A percentile compares a stretch with the other conserved stretches of the same genome.
Evolutionary conservation across 129 eudicot genomes (phyloP).

Genomic region (Ambrosia artemisiifolia): DNA sequence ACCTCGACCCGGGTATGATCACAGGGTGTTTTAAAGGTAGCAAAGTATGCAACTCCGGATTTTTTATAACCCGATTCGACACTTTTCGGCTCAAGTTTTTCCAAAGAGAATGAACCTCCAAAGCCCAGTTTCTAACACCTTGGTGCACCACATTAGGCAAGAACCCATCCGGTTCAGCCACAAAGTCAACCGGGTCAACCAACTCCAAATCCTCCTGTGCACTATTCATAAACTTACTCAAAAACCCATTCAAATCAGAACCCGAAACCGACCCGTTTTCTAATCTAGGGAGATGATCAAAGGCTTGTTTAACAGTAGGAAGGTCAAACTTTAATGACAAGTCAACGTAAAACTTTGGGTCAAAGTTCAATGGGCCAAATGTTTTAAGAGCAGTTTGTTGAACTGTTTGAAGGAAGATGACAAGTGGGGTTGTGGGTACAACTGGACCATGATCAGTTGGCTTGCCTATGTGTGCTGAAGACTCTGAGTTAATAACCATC

Average conservation of each 20-base stretch:
- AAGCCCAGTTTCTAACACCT: conserved; percentile 66
- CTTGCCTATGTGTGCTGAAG: conserved; percentile 10
- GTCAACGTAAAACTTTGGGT: conserved; percentile 76
- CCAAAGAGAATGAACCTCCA: conserved; percentile 86
- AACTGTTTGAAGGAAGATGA: conserved; percentile 50
- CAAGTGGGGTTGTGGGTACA: conserved; percentile 66
- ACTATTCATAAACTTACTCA: conserved; percentile 41
- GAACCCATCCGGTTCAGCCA: conserved; percentile 63
- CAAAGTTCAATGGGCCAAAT: conserved; percentile 58
- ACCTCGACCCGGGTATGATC: conserved; percentile 89
- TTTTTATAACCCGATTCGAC: conserved; percentile 45
- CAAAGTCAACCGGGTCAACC: conserved; percentile 67
- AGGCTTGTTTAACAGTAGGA: conserved; percentile 40
- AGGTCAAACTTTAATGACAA: conserved; percentile 62
- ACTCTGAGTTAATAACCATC: conserved; percentile 4
- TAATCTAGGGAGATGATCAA: conserved; percentile 37
- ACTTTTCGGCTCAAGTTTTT: conserved; percentile 82
- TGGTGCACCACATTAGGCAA: conserved; percentile 60
- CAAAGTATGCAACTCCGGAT: conserved; percentile 65
- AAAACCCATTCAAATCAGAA: conserved; percentile 40
- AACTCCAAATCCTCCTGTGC: conserved; percentile 62
- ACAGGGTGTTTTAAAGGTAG: conserved; percentile 69
- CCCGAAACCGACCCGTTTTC: conserved; percentile 51
- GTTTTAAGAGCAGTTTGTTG: conserved; percentile 68
- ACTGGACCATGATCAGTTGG: conserved; percentile 51